Percentiles rank a stretch among this genome's conserved stretches.
phyloP scores from a whole-genome alignment of 2,329 filamentous ascomycete species.

The Lachnellula hyalina region DNA sequence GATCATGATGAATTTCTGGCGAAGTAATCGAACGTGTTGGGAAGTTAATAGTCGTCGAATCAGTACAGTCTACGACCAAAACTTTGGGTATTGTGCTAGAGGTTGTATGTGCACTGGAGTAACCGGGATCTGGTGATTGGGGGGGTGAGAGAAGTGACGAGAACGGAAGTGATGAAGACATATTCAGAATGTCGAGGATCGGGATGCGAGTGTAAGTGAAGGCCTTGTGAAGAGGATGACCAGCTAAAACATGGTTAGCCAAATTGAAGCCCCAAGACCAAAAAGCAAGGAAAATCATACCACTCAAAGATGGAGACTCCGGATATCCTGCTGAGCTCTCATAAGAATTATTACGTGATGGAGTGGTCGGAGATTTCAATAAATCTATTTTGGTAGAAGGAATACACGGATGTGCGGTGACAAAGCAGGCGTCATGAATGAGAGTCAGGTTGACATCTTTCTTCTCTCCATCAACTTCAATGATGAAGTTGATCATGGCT shows the following conservation, averaged over 20 bases:
- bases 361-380: constrained; percentile 54
- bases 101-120: constrained; percentile 32
- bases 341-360: constrained; percentile 51
- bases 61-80: constrained; percentile 58
- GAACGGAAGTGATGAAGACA: constrained; percentile 16
- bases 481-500: constrained; percentile 27
- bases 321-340: background rate
- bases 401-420: constrained; percentile 61
- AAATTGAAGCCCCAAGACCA: background rate
- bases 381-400: constrained; percentile 52
- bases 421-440: constrained; percentile 56
- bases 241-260: constrained; percentile 30
- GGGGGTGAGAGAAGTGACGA: constrained; percentile 27
- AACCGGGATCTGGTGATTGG: constrained; percentile 14
- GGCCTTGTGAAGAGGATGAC: constrained; percentile 58
- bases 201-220: constrained; percentile 57
- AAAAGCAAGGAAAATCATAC: constrained; percentile 2
- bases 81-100: constrained; percentile 36
- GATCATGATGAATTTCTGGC: background rate
- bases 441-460: constrained; percentile 35
- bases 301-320: background rate
- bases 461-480: constrained; percentile 17
- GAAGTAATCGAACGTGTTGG: constrained; percentile 25
- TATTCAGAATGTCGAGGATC: constrained; percentile 47
- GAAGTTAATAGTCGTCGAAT: constrained; percentile 7